Conservation (phyloP, 1,284 basidiomycete genomes). For the Sphaerobolus stellatus region DNA sequence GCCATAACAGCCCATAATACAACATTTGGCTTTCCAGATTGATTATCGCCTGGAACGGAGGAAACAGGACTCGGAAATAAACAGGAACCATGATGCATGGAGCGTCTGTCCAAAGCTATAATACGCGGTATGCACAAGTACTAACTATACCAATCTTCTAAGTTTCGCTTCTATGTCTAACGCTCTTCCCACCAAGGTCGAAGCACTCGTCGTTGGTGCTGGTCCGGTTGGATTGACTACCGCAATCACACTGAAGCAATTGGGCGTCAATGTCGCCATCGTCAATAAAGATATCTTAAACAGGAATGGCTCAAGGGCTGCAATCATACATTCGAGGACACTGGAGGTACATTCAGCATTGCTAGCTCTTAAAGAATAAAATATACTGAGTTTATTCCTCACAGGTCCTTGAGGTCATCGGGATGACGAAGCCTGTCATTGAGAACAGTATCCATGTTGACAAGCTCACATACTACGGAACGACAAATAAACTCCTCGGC, state of each 20-base stretch:
- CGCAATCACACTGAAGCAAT: conserved; percentile 44
- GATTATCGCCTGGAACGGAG: too few relatives aligned
- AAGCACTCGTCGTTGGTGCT: conserved; percentile 46
- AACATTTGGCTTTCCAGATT: too few relatives aligned
- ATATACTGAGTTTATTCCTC: neutral
- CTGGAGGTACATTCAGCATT: conserved; percentile 34
- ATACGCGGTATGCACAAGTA: too few relatives aligned
- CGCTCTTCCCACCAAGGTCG: too few relatives aligned
- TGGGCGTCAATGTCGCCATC: conserved; percentile 43
- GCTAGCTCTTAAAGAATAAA: too few relatives aligned
- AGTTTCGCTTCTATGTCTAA: too few relatives aligned
- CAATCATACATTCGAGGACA: conserved; percentile 46
- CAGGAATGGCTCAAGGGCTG: conserved; percentile 39
- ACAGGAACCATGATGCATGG: too few relatives aligned
- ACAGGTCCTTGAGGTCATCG: neutral
- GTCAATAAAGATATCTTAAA: conserved; percentile 38
- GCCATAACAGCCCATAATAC: too few relatives aligned
- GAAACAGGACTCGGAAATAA: too few relatives aligned
- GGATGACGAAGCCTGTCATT: neutral
- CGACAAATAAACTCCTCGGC: conserved; percentile 27
- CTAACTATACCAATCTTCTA: too few relatives aligned
- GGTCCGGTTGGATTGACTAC: conserved; percentile 46
- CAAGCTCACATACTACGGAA: conserved; percentile 31
- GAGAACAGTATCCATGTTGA: conserved; percentile 21
- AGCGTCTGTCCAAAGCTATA: too few relatives aligned